Evolutionary conservation across 2,329 filamentous ascomycete genomes (phyloP), one percentile per base, ranked within the genome.

Genomic region (Penicillium fuscoglaucum): DNA sequence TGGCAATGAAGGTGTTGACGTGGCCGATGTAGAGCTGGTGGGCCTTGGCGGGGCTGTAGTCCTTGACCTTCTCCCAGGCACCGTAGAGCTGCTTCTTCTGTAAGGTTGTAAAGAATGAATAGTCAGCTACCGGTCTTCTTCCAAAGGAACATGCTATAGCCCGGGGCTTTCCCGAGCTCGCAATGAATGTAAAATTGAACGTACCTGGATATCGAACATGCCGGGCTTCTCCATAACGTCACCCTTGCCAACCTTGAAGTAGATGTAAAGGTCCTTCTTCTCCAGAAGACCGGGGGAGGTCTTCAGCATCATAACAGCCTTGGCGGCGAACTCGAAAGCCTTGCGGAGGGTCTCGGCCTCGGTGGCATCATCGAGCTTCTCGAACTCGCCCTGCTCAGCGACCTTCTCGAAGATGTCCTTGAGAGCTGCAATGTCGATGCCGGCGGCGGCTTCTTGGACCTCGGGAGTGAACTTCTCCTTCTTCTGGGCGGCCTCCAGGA

Each of bases 31-130:
- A 97, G 72, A 84, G 80, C 74, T 85, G 82, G 84, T 96, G 89
- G 21, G 92, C 92, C 64, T 87, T 76, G 63, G 88, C 83, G 61
- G 84, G 71, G 61, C 82, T 84, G 66, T 86, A 73, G 61, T 92
- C 84, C 70, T 85, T 84, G 62, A 87, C 70, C 72, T 87, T 83
- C 78, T 91, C 79, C 91, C 91, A 96, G 55, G 88, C 86, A 69
- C 82, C 83, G 79, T 87, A 85, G 84, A 96, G 96, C 70, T 86
- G 86, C 80, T 95, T 96, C 78, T 81, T 86, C 90, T 91, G 52
- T 61, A 63, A 24, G 24, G 19, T 44, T 46, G 44, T 31, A 46
- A 49, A n/a, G 43, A 31, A 43, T 41, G 15, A 49, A 51, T 37
- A 26, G 43, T 69, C 62, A 66, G 64, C 59, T 47, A 67, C 51